These are phyloP conservation scores for Fusarium sp. DNA, from an alignment of 2,329 filamentous ascomycete genomes.

Conservation along the genomic window DNA sequence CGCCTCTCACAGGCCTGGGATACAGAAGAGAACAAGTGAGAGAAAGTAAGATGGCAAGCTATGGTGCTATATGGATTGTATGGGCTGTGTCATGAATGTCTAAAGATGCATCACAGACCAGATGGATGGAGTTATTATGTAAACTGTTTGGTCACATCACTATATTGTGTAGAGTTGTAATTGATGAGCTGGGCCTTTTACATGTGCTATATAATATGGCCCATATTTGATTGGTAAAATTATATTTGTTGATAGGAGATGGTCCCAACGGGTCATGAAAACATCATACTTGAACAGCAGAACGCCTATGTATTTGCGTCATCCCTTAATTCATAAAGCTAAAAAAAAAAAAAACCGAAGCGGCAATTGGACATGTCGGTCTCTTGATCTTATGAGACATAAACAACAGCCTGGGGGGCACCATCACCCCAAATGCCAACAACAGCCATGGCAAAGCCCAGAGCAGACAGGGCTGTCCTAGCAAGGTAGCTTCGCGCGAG, in stretches of 20 bases:
- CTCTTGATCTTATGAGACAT: conserved; percentile 45
- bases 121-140: background rate
- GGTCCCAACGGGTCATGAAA: conserved; percentile 14
- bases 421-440: conserved; percentile 76
- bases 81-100: conserved; percentile 17
- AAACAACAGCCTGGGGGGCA: conserved; percentile 51
- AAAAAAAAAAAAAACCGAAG: conserved; percentile 26
- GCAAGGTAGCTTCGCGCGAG: conserved; percentile 65
- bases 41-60: conserved; percentile 9
- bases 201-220: background rate
- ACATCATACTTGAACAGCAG: conserved; percentile 17
- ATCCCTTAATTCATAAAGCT: conserved; percentile 29
- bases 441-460: conserved; percentile 70
- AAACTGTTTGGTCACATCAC: background rate
- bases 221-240: conserved; percentile 2
- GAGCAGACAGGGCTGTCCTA: conserved; percentile 63
- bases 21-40: conserved; percentile 24
- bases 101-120: no score
- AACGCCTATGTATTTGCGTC: conserved; percentile 35
- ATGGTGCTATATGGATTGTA: conserved; percentile 17
- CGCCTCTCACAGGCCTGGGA: conserved; percentile 36
- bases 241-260: conserved; percentile 36
- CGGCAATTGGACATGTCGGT: background rate
- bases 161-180: no score
- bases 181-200: background rate